A percentile compares a stretch with the other conserved stretches of the same genome.
These are phyloP conservation scores for Fusarium torulosum DNA, from an alignment of 2,329 filamentous ascomycete species.

Conservation along the genomic window DNA sequence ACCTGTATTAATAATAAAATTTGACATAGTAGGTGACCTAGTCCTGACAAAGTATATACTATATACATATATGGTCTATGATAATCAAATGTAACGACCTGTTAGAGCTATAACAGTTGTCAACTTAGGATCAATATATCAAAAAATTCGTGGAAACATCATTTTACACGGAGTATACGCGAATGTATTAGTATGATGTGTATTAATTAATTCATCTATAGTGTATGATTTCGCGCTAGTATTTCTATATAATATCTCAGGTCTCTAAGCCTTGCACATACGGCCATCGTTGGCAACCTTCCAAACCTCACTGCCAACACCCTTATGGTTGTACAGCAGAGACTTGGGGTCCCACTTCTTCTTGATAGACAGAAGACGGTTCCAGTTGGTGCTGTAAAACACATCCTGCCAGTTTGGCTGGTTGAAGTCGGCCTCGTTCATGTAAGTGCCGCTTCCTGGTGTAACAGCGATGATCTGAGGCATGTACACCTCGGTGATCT, in stretches of 20 bases:
- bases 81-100: too few species aligned
- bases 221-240: neutral
- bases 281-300: conserved; percentile 26
- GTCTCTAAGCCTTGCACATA: conserved; percentile 46
- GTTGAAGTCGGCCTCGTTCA: conserved; percentile 65
- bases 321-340: conserved; percentile 62
- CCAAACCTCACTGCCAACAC: conserved; percentile 67
- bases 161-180: too few species aligned
- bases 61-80: too few species aligned
- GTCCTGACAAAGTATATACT: too few species aligned
- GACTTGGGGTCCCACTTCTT: conserved; percentile 61
- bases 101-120: too few species aligned
- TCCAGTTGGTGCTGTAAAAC: conserved; percentile 64
- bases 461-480: conserved; percentile 52
- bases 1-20: too few species aligned
- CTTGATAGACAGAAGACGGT: conserved; percentile 60
- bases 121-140: too few species aligned
- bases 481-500: conserved; percentile 49
- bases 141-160: too few species aligned
- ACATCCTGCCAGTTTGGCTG: conserved; percentile 58
- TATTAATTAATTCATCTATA: too few species aligned
- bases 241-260: neutral
- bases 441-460: conserved; percentile 59
- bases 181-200: too few species aligned
- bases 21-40: too few species aligned